Conservation (phyloP, 768 basidiomycete genomes). For the Amanita fuliginea region DNA sequence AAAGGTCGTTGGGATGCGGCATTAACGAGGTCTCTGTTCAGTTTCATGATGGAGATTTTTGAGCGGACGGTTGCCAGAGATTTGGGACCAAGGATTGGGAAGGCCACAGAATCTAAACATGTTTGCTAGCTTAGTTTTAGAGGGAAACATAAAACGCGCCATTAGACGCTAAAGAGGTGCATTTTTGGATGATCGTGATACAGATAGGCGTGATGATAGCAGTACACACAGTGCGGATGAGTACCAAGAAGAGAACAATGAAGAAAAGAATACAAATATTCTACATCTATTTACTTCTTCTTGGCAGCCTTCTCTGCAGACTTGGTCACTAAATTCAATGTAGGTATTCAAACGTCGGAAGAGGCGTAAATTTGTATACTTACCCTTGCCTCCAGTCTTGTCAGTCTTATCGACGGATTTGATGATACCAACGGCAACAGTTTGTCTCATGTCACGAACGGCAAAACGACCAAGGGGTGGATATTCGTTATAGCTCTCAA, state of each 20-base stretch:
- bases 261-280: constrained; percentile 51
- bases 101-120: constrained; percentile 51
- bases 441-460: constrained; percentile 99
- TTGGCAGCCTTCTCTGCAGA: constrained; percentile 92
- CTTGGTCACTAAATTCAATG: constrained; percentile 59
- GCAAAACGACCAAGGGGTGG: constrained; percentile 99
- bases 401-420: constrained; percentile 96
- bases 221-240: constrained; percentile 29
- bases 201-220: constrained; percentile 29
- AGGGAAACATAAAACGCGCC: constrained; percentile 7
- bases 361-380: constrained; percentile 12
- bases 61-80: constrained; percentile 81
- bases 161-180: not conserved
- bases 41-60: constrained; percentile 89
- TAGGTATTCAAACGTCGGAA: not conserved
- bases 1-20: constrained; percentile 98
- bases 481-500: constrained; percentile 88
- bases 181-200: constrained; percentile 22
- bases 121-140: constrained; percentile 45
- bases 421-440: constrained; percentile 98
- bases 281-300: constrained; percentile 88
- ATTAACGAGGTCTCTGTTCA: constrained; percentile 67
- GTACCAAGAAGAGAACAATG: constrained; percentile 28
- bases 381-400: constrained; percentile 75
- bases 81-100: constrained; percentile 53